phyloP scores from a whole-genome alignment of 2,329 filamentous ascomycete genomes.

The Trichoderma harzianum region DNA sequence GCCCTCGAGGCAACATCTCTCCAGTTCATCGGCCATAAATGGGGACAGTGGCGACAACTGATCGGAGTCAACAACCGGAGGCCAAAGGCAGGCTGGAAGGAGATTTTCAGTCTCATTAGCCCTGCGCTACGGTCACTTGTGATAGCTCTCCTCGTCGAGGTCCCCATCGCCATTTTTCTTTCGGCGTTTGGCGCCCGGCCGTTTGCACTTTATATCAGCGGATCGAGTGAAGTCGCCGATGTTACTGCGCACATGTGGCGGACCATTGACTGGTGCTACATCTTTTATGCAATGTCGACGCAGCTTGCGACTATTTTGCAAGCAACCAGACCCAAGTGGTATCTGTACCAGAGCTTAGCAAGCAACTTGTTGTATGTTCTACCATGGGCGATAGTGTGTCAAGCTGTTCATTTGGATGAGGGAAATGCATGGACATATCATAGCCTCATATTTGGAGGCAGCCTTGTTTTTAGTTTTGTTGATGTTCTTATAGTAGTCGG shows the following conservation, averaged over 20 bases:
- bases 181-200: conserved; percentile 54
- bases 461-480: conserved; percentile 64
- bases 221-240: conserved; percentile 52
- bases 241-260: conserved; percentile 66
- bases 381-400: conserved; percentile 66
- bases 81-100: conserved; percentile 21
- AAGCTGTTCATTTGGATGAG: conserved; percentile 43
- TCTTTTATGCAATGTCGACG: conserved; percentile 64
- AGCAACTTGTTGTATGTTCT: conserved; percentile 68
- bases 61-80: conserved; percentile 26
- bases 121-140: conserved; percentile 52
- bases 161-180: conserved; percentile 61
- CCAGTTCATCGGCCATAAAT: conserved; percentile 64
- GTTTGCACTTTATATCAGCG: conserved; percentile 62
- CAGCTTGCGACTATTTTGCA: conserved; percentile 64
- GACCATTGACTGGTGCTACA: conserved; percentile 63
- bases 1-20: conserved; percentile 63
- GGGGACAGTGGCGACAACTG: conserved; percentile 49
- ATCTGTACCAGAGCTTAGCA: conserved; percentile 62
- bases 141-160: conserved; percentile 56
- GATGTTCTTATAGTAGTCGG: conserved; percentile 49
- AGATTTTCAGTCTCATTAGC: conserved; percentile 38
- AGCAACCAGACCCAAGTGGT: conserved; percentile 63
- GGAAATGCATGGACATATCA: conserved; percentile 65
- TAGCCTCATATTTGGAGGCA: conserved; percentile 63